phyloP scores from a whole-genome alignment of 2,329 filamentous ascomycete species.

The Trichophyton equinum region DNA sequence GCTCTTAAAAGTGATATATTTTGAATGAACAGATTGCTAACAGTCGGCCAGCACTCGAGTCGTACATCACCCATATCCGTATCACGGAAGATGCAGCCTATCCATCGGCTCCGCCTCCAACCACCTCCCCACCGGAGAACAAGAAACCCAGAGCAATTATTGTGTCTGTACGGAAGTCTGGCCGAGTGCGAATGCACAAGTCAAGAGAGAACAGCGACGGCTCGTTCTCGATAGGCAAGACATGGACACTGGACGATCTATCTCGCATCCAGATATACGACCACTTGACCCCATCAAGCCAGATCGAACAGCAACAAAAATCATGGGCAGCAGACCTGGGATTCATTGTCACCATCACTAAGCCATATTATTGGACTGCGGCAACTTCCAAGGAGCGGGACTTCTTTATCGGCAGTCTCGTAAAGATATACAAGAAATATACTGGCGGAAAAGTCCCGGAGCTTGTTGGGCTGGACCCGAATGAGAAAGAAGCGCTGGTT shows the following conservation, averaged over 20 bases:
- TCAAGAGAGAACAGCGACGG: conserved; percentile 90
- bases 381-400: conserved; percentile 92
- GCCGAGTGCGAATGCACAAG: conserved; percentile 89
- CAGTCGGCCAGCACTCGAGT: conserved; percentile 47
- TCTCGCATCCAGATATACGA: conserved; percentile 71
- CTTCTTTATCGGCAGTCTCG: conserved; percentile 90
- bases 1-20: background rate
- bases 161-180: conserved; percentile 82
- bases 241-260: conserved; percentile 91
- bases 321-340: conserved; percentile 73
- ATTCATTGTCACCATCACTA: conserved; percentile 77
- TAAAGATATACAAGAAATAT: conserved; percentile 96
- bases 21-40: background rate
- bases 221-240: conserved; percentile 94
- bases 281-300: conserved; percentile 44
- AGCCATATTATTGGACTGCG: conserved; percentile 95
- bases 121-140: conserved; percentile 55
- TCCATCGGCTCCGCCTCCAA: conserved; percentile 73
- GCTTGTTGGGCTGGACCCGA: conserved; percentile 68
- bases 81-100: conserved; percentile 77
- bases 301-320: conserved; percentile 48
- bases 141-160: conserved; percentile 90
- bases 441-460: conserved; percentile 73
- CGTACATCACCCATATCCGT: conserved; percentile 93
- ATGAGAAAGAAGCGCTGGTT: conserved; percentile 63